Evolutionary conservation across 371 early-diverging fungal species (phyloP), one percentile per base, ranked within the genome.

Genomic region (Globomyces sp.): DNA sequence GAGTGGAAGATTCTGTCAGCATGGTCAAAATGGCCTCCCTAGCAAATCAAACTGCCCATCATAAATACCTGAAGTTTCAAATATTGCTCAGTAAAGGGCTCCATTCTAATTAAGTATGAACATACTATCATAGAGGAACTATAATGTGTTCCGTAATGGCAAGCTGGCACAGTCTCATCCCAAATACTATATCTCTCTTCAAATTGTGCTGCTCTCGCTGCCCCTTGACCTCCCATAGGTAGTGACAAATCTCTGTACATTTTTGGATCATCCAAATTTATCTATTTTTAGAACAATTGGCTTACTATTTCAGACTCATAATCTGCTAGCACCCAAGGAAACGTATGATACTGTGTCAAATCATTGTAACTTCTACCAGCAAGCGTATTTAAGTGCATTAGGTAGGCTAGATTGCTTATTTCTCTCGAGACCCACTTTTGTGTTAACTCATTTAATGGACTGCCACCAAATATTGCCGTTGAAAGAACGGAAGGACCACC

Each of bases 341-440:
- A 77, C 1, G 71, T 68, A 36, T 75, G 77, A 67, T 75, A 77
- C 52, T 76, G 76, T n/a, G 73, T 73, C 36, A 76, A 65, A 51
- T 75, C 76, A 52, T 75, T 72, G 57, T 73, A 72, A 43, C 68
- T 62, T 5, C 63, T 63, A 76, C 86, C 90, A 24, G 92, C 89
- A 0, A 89, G 73, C 63, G 83, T 80, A 46, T 91, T 91, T 42
- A 91, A 76, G 4, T 84, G 81, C 86, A 91, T 88, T 42, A 91
- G 61, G 70, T 91, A 91, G 0, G 82, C 78, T 65, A 77, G 89
- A 65, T 90, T 91, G 48, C 88, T 87, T 51, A 91, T 86, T 3
- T 85, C 80, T 4, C 90, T 86, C 24, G 79, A 77, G 2, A 82
- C 80, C 90, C 91, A 90, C 49, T 81, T 85, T 52, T 69, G 74